A percentile compares a stretch with the other conserved stretches of the same genome.
These are phyloP conservation scores for Penicillium salamii DNA, from an alignment of 495 filamentous ascomycete species.

Conservation along the genomic window DNA sequence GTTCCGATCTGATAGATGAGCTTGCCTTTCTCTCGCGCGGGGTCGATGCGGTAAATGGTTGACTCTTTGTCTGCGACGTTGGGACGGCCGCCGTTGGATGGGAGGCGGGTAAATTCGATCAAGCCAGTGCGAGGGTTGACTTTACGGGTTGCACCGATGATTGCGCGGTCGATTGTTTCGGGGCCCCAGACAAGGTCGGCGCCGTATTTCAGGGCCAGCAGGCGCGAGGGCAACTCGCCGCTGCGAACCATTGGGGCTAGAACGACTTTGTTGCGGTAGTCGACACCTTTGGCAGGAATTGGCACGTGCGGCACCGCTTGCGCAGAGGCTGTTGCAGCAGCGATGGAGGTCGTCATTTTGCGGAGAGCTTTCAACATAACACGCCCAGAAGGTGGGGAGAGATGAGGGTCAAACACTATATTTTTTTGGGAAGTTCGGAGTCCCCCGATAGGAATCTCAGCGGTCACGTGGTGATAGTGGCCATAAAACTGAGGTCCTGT, in stretches of 20 bases:
- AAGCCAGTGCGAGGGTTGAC: constrained; percentile 69
- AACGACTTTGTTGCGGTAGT: constrained; percentile 89
- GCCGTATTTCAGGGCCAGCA: constrained; percentile 87
- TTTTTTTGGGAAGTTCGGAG: constrained; percentile 10
- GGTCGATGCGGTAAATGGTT: constrained; percentile 81
- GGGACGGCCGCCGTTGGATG: constrained; percentile 60
- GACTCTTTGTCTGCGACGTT: constrained; percentile 56
- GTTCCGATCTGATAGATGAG: constrained; percentile 93
- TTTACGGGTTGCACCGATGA: constrained; percentile 79
- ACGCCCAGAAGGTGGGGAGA: constrained; percentile 2
- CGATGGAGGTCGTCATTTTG: constrained; percentile 51
- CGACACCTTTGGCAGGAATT: constrained; percentile 84
- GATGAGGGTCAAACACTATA: too few species aligned
- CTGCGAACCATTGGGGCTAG: constrained; percentile 97
- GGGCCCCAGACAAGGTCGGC: constrained; percentile 98
- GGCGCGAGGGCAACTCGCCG: constrained; percentile 86
- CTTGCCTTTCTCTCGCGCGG: constrained; percentile 63
- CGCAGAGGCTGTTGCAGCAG: neutral
- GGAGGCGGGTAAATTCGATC: constrained; percentile 76
- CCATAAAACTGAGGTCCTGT: neutral
- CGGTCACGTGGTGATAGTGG: constrained; percentile 19
- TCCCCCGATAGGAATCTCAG: neutral
- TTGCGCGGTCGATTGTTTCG: constrained; percentile 85
- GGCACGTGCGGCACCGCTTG: constrained; percentile 54
- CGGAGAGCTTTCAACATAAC: constrained; percentile 45